Evolutionary conservation across 192 early-diverging fungal species (phyloP).

Genomic region (Mortierella antarctica): DNA sequence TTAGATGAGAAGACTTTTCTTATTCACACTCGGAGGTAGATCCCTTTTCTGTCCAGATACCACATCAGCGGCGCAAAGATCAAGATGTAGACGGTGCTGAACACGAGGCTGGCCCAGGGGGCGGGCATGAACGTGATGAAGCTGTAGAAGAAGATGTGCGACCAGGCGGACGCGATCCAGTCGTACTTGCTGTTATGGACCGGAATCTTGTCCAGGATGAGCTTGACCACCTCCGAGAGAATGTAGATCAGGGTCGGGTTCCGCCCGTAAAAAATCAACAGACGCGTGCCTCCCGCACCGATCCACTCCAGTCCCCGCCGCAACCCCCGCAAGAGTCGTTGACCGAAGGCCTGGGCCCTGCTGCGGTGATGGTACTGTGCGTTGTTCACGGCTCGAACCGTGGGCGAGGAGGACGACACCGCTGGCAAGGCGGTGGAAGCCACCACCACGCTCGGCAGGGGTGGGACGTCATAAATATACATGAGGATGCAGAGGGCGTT

Average conservation of each 20-base stretch:
- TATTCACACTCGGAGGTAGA: slow-evolving; percentile 23
- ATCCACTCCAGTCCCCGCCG: too few relatives aligned
- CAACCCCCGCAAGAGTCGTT: too few relatives aligned
- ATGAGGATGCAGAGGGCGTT: slow-evolving; percentile 30
- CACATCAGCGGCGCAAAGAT: slow-evolving; percentile 34
- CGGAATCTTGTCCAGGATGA: slow-evolving; percentile 26
- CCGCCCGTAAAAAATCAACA: slow-evolving; percentile 58
- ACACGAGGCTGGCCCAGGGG: slow-evolving; percentile 26
- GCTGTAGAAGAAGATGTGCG: slow-evolving; percentile 29
- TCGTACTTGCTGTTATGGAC: neutral
- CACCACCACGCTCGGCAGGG: too few relatives aligned
- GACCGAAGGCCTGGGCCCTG: too few relatives aligned
- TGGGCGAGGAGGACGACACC: too few relatives aligned
- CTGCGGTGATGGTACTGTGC: neutral
- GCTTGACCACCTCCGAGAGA: slow-evolving; percentile 38
- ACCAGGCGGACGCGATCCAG: slow-evolving; percentile 27
- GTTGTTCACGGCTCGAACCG: neutral
- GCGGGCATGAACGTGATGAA: slow-evolving; percentile 20
- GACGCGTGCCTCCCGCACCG: neutral
- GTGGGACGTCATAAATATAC: slow-evolving; percentile 47
- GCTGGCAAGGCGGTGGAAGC: too few relatives aligned
- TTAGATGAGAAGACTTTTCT: too few relatives aligned
- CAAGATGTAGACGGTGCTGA: slow-evolving; percentile 27
- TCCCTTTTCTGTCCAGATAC: neutral
- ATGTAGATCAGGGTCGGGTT: slow-evolving; percentile 62